Conservation (phyloP, 345 rosid genomes). For the Linum tenue region DNA sequence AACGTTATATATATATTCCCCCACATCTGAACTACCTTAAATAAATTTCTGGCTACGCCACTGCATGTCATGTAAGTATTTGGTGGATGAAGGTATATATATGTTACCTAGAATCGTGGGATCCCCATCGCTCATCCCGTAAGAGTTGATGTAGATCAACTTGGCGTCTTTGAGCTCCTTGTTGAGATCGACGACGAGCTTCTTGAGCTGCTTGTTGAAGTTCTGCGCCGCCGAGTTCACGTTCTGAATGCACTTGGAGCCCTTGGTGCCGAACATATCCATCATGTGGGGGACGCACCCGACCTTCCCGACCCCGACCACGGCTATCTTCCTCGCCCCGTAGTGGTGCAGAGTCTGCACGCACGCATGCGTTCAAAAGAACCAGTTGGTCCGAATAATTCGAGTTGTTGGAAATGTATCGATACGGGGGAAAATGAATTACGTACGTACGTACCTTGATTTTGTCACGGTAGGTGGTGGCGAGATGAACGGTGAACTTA, state of each 20-base stretch:
- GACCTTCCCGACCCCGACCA: constrained; percentile 11
- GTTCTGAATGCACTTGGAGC: constrained; percentile 11
- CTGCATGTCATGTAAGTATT: not conserved
- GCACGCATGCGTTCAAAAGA: not conserved
- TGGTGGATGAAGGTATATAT: not conserved
- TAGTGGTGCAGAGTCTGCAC: constrained; percentile 10
- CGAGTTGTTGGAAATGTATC: not conserved
- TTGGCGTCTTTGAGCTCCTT: constrained; percentile 6
- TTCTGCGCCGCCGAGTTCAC: constrained; percentile 14
- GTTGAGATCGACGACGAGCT: constrained; percentile 8
- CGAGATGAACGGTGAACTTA: not conserved
- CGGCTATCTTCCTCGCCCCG: constrained; percentile 22
- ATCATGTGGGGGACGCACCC: constrained; percentile 17
- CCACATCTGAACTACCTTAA: not conserved
- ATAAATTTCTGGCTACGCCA: not conserved
- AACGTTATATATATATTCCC: too few relatives aligned
- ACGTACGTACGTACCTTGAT: not conserved
- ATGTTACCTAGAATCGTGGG: not conserved
- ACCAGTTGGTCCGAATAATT: not conserved
- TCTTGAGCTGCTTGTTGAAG: constrained; percentile 8
- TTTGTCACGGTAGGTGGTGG: not conserved
- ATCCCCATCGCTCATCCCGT: not conserved
- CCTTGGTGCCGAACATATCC: not conserved
- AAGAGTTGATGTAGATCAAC: not conserved
- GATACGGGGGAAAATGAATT: too few relatives aligned